These are phyloP conservation scores for Gamarada debralockiae DNA, from an alignment of 495 filamentous ascomycete genomes.

Conservation along the genomic window DNA sequence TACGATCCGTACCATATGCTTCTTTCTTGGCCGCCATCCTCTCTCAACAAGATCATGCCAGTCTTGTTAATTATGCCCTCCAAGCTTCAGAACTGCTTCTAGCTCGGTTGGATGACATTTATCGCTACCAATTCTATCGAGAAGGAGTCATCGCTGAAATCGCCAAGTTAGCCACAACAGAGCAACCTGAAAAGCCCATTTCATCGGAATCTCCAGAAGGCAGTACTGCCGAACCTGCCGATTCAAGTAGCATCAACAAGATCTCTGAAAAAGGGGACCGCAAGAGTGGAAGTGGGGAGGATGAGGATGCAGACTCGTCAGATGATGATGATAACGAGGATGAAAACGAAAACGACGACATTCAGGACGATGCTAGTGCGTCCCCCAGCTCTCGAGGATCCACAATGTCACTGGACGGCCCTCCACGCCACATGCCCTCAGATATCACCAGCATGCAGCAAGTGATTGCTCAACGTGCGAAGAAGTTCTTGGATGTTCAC, in stretches of 20 bases:
- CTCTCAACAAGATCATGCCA: conserved; percentile 90
- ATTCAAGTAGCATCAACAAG: conserved; percentile 9
- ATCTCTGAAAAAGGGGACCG: conserved; percentile 24
- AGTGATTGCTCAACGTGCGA: conserved; percentile 69
- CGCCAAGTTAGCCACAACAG: conserved; percentile 56
- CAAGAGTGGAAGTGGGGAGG: conserved; percentile 43
- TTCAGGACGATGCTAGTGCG: conserved; percentile 66
- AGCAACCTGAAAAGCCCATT: conserved; percentile 7
- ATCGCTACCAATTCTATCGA: conserved; percentile 94
- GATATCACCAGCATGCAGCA: conserved; percentile 65
- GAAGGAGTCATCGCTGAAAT: conserved; percentile 96
- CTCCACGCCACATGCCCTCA: conserved; percentile 37
- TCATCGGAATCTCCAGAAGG: conserved; percentile 1
- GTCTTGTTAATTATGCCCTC: conserved; percentile 79
- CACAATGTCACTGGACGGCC: conserved; percentile 52
- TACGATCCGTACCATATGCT: conserved; percentile 93
- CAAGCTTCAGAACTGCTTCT: conserved; percentile 86
- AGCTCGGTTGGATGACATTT: conserved; percentile 77
- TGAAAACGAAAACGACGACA: conserved; percentile 61
- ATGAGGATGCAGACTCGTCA: conserved; percentile 34
- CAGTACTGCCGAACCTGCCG: neutral
- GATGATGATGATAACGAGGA: conserved; percentile 46
- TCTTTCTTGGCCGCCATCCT: conserved; percentile 95
- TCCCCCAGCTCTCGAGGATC: conserved; percentile 58
- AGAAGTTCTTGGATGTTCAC: conserved; percentile 76